Base-by-base conservation (phyloP, 2,329 filamentous ascomycete genomes). In the Canariomyces notabilis region DNA sequence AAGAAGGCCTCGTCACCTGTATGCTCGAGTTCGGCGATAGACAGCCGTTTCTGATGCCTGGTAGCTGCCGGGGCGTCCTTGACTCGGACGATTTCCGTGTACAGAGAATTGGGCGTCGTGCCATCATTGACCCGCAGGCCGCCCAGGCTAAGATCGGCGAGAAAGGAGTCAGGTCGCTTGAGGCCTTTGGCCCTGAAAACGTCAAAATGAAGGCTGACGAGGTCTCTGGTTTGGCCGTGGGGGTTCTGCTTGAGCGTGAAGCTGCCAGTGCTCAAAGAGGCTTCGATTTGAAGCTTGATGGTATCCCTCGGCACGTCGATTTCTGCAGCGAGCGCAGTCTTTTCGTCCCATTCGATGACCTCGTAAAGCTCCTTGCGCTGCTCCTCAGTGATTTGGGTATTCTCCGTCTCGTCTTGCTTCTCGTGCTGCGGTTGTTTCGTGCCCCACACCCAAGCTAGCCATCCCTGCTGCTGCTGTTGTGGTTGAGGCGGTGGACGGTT, bases 311-410 rank as follows among this genome's bases (percentile, higher is more conserved):
- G 94, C 23, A 89, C 75, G 57, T 98, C 93, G 3, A 99, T 83
- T 34, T 86, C 84, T 56, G 95, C 89, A 0, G 89, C 77, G 32
- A 98, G 76, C 2, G 86, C 87, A 50, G 90, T 83, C 72, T 96
- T 97, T 67, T 99, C 93, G 52, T 98, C 88, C 83, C 91, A 99
- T 59, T 97, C 93, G 59, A 99, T 99, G 40, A 89, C 94, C 57
- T 94, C 85, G 65, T 97, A 98, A 8, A 99, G 77, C 67, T 98
- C 91, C 64, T 97, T 89, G 34, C 91, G 84, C 64, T 99, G 90
- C 65, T 97, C 84, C 51, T 98, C 93, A 0, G 88, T 94, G 76
- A 98, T 95, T 49, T 89, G 80, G 0, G 83, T 87, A 52, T 90
- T 86, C 56, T 94, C 85, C 4, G 82, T 75, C 36, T 86, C 75